Conservation (phyloP, 768 basidiomycete species). For the Tephrocybe sp. region DNA sequence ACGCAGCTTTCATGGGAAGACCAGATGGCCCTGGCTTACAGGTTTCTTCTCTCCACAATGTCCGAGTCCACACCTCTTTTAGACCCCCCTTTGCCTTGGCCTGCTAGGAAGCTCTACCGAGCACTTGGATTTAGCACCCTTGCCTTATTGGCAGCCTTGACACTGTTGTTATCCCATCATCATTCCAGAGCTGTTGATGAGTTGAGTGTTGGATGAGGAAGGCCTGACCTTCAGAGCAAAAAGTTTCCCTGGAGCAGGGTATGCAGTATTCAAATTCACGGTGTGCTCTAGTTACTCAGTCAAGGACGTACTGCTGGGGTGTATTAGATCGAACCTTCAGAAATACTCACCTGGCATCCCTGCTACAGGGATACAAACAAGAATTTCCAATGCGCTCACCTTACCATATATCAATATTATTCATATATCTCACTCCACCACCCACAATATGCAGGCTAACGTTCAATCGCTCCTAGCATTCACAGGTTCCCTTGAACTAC, state of each 20-base stretch:
- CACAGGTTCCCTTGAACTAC: slow-evolving; percentile 45
- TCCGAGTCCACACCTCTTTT: too few species aligned
- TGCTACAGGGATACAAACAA: slow-evolving; percentile 16
- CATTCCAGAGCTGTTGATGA: slow-evolving; percentile 1
- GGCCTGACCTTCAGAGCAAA: neutral
- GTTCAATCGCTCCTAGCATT: too few species aligned
- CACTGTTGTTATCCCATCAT: neutral
- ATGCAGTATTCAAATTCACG: neutral
- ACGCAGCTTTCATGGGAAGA: too few species aligned
- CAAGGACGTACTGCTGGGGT: too few species aligned
- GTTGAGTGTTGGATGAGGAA: neutral
- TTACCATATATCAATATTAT: slow-evolving; percentile 21
- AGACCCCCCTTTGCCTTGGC: too few species aligned
- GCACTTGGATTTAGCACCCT: neutral
- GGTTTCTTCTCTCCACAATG: too few species aligned
- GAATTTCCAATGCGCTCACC: slow-evolving; percentile 27
- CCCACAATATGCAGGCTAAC: too few species aligned
- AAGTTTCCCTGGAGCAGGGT: slow-evolving; percentile 6
- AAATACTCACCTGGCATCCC: slow-evolving; percentile 18
- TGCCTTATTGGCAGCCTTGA: neutral
- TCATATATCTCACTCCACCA: too few species aligned
- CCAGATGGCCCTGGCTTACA: too few species aligned
- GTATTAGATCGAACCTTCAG: slow-evolving; percentile 14
- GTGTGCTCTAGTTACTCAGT: neutral
- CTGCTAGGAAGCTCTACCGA: neutral